phyloP scores from a whole-genome alignment of 192 early-diverging fungal genomes.

The Gryganskiella cystojenkinii region DNA sequence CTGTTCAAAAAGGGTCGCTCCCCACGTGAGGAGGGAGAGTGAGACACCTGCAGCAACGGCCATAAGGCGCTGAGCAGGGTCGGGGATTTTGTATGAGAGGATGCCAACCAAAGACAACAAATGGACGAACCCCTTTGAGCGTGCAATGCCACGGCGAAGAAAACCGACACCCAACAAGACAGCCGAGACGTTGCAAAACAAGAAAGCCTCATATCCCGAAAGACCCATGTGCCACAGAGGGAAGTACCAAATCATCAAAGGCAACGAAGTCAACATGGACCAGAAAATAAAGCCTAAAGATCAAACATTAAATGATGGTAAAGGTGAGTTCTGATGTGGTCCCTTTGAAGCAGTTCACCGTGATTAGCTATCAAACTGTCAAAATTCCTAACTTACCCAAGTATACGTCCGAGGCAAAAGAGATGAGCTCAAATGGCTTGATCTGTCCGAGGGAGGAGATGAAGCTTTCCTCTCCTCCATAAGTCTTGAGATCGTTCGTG shows the following conservation, averaged over 20 bases:
- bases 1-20: constrained; percentile 66
- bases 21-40: constrained; percentile 67
- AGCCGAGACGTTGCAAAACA: constrained; percentile 71
- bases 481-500: constrained; percentile 40
- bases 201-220: constrained; percentile 80
- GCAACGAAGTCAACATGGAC: constrained; percentile 82
- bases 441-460: constrained; percentile 1
- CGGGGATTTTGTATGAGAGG: constrained; percentile 65
- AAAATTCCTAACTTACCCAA: constrained; percentile 55
- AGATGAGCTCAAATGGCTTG: constrained; percentile 34
- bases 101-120: constrained; percentile 70
- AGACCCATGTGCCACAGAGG: constrained; percentile 89
- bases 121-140: constrained; percentile 66
- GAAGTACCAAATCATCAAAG: constrained; percentile 82
- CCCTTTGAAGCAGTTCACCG: background rate
- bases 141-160: constrained; percentile 62
- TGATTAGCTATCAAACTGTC: background rate
- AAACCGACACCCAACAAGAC: constrained; percentile 66
- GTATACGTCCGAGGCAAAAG: constrained; percentile 75
- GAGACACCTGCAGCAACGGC: constrained; percentile 67
- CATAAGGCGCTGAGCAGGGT: constrained; percentile 69
- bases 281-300: constrained; percentile 77
- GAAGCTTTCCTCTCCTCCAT: constrained; percentile 32
- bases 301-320: background rate
- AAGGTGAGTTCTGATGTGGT: background rate